These are phyloP conservation scores for Dothistroma septosporum DNA, from an alignment of 2,329 filamentous ascomycete genomes.

Conservation along the genomic window DNA sequence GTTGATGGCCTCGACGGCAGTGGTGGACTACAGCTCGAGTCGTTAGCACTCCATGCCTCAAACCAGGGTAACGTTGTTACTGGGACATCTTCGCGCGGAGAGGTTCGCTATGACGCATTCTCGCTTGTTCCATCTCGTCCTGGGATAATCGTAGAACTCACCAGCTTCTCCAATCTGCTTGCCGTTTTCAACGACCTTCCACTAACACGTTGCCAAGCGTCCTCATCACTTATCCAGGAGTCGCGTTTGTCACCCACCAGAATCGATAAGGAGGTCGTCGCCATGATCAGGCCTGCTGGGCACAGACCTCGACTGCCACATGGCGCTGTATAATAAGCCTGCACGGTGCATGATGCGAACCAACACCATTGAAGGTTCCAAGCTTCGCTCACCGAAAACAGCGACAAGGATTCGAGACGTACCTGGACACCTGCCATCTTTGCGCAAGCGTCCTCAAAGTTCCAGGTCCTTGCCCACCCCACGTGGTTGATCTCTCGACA, in stretches of 20 bases:
- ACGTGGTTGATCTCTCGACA: too few species aligned
- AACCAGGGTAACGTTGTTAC: too few species aligned
- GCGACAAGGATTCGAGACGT: background rate
- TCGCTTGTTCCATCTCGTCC: too few species aligned
- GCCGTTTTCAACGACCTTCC: background rate
- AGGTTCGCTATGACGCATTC: too few species aligned
- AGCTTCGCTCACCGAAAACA: background rate
- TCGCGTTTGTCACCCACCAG: background rate
- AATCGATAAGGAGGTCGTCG: background rate
- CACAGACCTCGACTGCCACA: background rate
- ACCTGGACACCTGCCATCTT: background rate
- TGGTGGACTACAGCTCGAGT: background rate
- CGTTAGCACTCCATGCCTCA: background rate
- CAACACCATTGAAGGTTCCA: too few species aligned
- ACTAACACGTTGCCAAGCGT: background rate
- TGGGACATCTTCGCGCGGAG: too few species aligned
- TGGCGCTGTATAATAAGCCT: background rate
- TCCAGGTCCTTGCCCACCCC: too few species aligned
- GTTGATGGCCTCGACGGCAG: conserved; percentile 13
- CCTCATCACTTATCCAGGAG: background rate
- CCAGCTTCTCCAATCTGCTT: background rate
- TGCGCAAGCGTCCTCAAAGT: background rate
- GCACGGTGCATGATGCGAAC: background rate
- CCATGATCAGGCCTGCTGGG: background rate
- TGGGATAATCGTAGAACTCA: background rate